A percentile compares a stretch with the other conserved stretches of the same genome.
These are phyloP conservation scores for Mycena rosella DNA, from an alignment of 768 basidiomycete species.

Conservation along the genomic window DNA sequence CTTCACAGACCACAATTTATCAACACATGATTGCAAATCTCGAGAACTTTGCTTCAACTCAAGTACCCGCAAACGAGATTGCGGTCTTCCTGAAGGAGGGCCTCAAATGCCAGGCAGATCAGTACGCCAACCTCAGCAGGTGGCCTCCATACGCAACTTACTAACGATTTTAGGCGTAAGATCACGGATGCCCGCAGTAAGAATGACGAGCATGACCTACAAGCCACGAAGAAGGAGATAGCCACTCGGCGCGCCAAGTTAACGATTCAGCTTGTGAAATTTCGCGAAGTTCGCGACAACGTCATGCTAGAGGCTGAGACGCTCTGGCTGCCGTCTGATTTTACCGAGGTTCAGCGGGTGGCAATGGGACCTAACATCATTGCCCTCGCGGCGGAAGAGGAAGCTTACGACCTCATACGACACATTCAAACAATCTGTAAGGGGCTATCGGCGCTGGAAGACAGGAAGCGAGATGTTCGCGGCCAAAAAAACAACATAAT, in stretches of 20 bases:
- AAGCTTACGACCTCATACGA: conserved; percentile 9
- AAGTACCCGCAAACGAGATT: background rate
- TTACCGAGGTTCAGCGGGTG: conserved; percentile 4
- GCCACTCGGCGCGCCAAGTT: background rate
- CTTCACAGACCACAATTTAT: conserved; percentile 7
- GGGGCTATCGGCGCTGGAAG: background rate
- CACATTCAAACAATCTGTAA: background rate
- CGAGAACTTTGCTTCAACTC: conserved; percentile 9
- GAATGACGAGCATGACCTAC: conserved; percentile 1
- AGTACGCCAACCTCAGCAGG: too few species aligned
- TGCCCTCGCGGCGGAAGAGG: background rate
- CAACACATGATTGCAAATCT: background rate
- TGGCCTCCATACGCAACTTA: too few species aligned
- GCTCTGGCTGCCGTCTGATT: conserved; percentile 4
- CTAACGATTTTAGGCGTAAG: too few species aligned
- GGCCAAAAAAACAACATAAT: background rate
- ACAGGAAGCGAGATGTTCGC: background rate
- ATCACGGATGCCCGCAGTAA: background rate
- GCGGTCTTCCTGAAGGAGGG: conserved; percentile 4
- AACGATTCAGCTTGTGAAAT: background rate
- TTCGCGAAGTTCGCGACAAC: background rate
- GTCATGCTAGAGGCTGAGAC: background rate
- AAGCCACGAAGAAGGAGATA: background rate
- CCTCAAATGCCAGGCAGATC: background rate
- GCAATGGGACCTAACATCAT: background rate